Percentiles rank a stretch among this genome's conserved stretches.
Conservation (phyloP, 345 rosid species). For the Ceriops decandra region DNA sequence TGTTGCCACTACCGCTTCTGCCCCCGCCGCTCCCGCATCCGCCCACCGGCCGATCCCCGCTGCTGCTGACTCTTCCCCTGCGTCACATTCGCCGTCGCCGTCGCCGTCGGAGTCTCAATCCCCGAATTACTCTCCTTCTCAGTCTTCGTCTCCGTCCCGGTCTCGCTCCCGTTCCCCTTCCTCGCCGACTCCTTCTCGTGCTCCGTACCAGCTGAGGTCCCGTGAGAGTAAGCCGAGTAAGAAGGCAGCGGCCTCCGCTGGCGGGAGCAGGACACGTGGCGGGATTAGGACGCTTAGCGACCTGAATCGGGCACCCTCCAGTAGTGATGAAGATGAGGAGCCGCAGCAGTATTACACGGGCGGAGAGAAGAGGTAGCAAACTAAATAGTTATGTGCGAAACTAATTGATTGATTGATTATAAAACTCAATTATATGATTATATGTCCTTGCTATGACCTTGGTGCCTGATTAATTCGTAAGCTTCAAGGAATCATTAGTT, state of each 20-base stretch:
- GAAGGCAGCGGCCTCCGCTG: slow-evolving; percentile 31
- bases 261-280: slow-evolving; percentile 49
- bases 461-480: too few relatives aligned
- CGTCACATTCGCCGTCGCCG: slow-evolving; percentile 10
- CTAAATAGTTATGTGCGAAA: neutral
- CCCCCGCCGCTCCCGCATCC: slow-evolving; percentile 8
- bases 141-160: slow-evolving; percentile 51
- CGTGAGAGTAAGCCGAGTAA: slow-evolving; percentile 30
- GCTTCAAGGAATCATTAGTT: too few relatives aligned
- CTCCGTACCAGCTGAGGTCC: slow-evolving; percentile 54
- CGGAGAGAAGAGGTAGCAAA: slow-evolving; percentile 71
- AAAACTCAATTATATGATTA: too few relatives aligned
- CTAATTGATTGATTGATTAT: neutral
- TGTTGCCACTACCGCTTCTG: slow-evolving; percentile 4
- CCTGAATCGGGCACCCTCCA: slow-evolving; percentile 55
- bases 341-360: slow-evolving; percentile 77
- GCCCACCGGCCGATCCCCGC: slow-evolving; percentile 18
- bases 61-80: slow-evolving; percentile 35
- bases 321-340: slow-evolving; percentile 46
- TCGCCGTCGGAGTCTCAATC: slow-evolving; percentile 31
- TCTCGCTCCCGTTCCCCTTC: slow-evolving; percentile 64
- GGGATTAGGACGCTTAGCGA: slow-evolving; percentile 74
- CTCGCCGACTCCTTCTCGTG: slow-evolving; percentile 13
- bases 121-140: slow-evolving; percentile 52
- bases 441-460: too few relatives aligned